Percentiles rank a stretch among this genome's conserved stretches.
These are phyloP conservation scores for Reutealis trisperma DNA, from an alignment of 345 rosid genomes.

Conservation along the genomic window DNA sequence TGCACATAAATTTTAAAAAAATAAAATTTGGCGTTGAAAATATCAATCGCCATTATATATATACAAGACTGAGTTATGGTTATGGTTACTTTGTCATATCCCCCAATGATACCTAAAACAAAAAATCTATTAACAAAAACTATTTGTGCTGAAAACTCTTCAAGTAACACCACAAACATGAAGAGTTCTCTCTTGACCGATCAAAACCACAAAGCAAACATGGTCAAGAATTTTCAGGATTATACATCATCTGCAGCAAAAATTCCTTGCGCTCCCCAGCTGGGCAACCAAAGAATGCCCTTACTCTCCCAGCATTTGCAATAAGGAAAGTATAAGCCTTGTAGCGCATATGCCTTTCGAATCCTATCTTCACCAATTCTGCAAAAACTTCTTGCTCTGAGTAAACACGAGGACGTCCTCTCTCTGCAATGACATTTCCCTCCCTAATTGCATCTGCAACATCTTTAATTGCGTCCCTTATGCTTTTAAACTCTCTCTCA, in stretches of 20 bases:
- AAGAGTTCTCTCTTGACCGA: neutral
- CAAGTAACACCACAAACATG: neutral
- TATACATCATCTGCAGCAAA: slow-evolving; percentile 28
- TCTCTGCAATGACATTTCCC: slow-evolving; percentile 23
- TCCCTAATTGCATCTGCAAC: slow-evolving; percentile 31
- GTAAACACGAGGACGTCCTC: slow-evolving; percentile 23
- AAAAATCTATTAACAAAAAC: neutral
- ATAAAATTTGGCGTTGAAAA: neutral
- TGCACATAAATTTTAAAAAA: too few relatives aligned
- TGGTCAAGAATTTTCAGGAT: slow-evolving; percentile 2
- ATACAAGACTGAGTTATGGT: neutral
- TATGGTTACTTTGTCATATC: neutral
- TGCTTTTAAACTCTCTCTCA: slow-evolving; percentile 23
- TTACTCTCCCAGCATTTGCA: slow-evolving; percentile 18
- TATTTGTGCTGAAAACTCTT: neutral
- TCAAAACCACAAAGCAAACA: neutral
- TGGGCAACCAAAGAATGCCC: slow-evolving; percentile 26
- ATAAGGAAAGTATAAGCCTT: slow-evolving; percentile 21
- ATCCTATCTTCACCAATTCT: slow-evolving; percentile 25
- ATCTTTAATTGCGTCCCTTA: slow-evolving; percentile 24
- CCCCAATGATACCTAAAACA: neutral
- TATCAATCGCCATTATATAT: neutral
- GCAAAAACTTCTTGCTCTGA: slow-evolving; percentile 29
- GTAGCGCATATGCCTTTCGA: neutral
- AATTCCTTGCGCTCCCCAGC: slow-evolving; percentile 24